Percentiles rank a stretch among this genome's conserved stretches.
Evolutionary conservation across 179 eudicot genomes (phyloP).

Genomic region (Heliamphora pulchella): DNA sequence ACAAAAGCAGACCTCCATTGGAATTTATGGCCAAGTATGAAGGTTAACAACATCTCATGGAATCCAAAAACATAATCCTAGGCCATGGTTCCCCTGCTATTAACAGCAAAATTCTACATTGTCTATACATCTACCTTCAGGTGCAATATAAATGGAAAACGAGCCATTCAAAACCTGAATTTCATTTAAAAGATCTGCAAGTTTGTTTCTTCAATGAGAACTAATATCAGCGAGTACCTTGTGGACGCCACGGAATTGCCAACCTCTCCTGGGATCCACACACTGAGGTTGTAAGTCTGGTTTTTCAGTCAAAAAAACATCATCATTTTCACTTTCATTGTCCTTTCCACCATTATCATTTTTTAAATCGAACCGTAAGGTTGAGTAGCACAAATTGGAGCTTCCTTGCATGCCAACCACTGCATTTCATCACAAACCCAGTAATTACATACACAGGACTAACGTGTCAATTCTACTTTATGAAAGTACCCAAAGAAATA

Average conservation of each 20-base stretch:
- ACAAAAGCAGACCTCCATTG: background rate
- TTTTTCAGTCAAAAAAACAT: conserved; percentile 40
- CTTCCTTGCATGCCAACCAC: conserved; percentile 41
- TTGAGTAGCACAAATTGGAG: conserved; percentile 45
- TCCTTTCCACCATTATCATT: conserved; percentile 28
- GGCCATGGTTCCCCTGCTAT: background rate
- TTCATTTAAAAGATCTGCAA: background rate
- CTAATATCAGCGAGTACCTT: conserved; percentile 41
- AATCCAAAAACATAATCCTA: background rate
- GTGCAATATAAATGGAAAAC: background rate
- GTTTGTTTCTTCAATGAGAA: background rate
- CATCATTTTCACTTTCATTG: conserved; percentile 29
- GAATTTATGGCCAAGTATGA: background rate
- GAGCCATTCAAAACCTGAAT: background rate
- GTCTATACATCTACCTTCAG: background rate
- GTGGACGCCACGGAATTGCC: conserved; percentile 89
- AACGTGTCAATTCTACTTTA: conserved; percentile 1
- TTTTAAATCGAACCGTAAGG: conserved; percentile 28
- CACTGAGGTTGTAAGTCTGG: conserved; percentile 46
- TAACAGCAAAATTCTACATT: background rate
- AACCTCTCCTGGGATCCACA: conserved; percentile 78
- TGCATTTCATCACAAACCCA: conserved; percentile 23
- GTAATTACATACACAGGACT: background rate
- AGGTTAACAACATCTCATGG: background rate
- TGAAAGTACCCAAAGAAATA: conserved; percentile 17